phyloP scores from a whole-genome alignment of 2,329 filamentous ascomycete genomes.

The Neonectria ditissima region DNA sequence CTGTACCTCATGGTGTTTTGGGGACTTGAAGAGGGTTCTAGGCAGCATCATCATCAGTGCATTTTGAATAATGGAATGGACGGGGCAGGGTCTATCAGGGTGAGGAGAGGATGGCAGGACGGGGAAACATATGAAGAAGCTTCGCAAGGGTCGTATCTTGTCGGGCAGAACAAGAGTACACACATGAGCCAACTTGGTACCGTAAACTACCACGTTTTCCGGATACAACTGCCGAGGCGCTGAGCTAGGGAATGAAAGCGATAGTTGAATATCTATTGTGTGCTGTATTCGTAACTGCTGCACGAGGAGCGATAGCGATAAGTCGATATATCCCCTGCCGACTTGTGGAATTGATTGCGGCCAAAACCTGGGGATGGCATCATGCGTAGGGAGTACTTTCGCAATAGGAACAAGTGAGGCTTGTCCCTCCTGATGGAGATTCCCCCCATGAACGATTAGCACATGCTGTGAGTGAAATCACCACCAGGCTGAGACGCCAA shows the following conservation, averaged over 20 bases:
- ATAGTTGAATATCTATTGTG: neutral
- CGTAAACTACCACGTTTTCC: neutral
- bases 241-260: neutral
- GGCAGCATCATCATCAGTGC: neutral
- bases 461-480: slow-evolving; percentile 16
- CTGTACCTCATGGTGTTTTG: neutral
- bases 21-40: neutral
- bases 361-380: neutral
- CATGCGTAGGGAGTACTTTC: neutral
- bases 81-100: neutral
- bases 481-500: slow-evolving; percentile 12
- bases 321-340: neutral
- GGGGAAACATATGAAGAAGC: neutral
- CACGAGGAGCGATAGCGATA: neutral
- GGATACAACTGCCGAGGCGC: neutral
- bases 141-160: neutral
- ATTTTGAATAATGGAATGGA: neutral
- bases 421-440: neutral
- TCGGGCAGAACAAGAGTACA: neutral
- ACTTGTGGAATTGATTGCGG: neutral
- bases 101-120: neutral
- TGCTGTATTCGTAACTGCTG: neutral
- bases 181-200: too few species aligned
- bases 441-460: slow-evolving; percentile 13
- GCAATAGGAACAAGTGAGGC: neutral